Percentiles rank a stretch among this genome's conserved stretches.
These are phyloP conservation scores for Lomentospora prolificans DNA, from an alignment of 2,329 filamentous ascomycete genomes.

Conservation along the genomic window DNA sequence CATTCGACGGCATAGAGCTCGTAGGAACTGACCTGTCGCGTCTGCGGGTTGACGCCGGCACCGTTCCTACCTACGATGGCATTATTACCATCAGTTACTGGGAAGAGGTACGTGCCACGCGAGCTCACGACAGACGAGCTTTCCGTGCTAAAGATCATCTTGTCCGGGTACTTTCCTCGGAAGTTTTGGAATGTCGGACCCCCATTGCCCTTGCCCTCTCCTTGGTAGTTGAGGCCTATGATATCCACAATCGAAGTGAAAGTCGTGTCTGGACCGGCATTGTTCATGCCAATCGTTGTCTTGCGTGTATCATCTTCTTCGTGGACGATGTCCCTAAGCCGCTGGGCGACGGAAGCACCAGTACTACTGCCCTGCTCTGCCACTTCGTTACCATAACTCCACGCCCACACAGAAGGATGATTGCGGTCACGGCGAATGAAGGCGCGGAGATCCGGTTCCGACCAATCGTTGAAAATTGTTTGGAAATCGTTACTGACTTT, in stretches of 20 bases:
- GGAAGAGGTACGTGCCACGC: constrained; percentile 42
- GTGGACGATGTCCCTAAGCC: constrained; percentile 30
- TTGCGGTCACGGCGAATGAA: constrained; percentile 46
- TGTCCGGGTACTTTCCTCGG: constrained; percentile 32
- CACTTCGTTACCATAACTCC: constrained; percentile 46
- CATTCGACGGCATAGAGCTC: constrained; percentile 38
- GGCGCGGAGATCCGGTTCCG: constrained; percentile 39
- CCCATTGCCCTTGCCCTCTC: constrained; percentile 32
- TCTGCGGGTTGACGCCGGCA: constrained; percentile 5
- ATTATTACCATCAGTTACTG: constrained; percentile 29
- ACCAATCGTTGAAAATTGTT: constrained; percentile 42
- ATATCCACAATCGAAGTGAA: constrained; percentile 34
- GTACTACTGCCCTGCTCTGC: constrained; percentile 30
- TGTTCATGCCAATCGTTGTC: constrained; percentile 35
- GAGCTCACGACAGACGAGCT: constrained; percentile 35
- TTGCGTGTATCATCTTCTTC: constrained; percentile 38
- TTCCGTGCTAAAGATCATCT: constrained; percentile 35
- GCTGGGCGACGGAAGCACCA: constrained; percentile 21
- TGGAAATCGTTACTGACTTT: constrained; percentile 41
- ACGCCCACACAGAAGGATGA: constrained; percentile 40
- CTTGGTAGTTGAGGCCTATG: constrained; percentile 44
- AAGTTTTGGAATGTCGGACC: constrained; percentile 29
- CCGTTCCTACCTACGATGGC: constrained; percentile 27
- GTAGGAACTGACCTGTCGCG: constrained; percentile 34
- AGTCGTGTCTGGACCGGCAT: constrained; percentile 26